Evolutionary conservation across 257 asterid species (phyloP), one percentile per base, ranked within the genome.

Genomic region (Nicotiana noctiflora): DNA sequence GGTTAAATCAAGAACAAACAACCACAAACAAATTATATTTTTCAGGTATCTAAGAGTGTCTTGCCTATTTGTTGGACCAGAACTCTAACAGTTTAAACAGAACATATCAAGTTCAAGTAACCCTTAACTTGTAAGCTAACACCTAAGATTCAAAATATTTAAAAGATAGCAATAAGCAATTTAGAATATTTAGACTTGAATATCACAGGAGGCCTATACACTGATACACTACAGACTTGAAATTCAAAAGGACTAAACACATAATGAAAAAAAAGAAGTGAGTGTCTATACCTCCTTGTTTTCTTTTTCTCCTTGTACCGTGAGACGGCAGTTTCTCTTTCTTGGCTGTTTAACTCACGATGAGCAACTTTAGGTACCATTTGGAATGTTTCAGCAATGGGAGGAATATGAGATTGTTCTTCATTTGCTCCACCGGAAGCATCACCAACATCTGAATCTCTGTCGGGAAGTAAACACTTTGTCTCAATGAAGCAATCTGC

Each of bases 261-360:
- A 70, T n/a, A 12, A 61, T 0, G 46, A 62, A 1, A 27, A 27
- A 25, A 25, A 25, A 14, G 46, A 83, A 72, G 59, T 31, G 17
- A 65, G 15, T 17, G 67, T 2, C 15, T 19, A 31, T 91, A 95
- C 99, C 98, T 94, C 88, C 99, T 86, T 59, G 90, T 94, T 88
- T 92, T 96, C 93, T 85, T 94, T 79, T 96, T 94, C 85, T 94
- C 97, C 89, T 91, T 94, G 87, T 96, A 95, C 44, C 99, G 92
- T 4, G 97, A 87, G 80, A 95, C 81, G 2, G 97, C 99, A 56
- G 88, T 84, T 79, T 89, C 98, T 82, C 99, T 88, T 82, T 95
- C 97, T 56, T 88, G 97, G 89, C 84, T 90, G 90, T 91, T 92
- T 82, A 91, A 49, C 55, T 95, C 97, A 19, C 94, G 95, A 49